Evolutionary conservation across 768 basidiomycete genomes (phyloP).

Genomic region (Tulasnella calospora): DNA sequence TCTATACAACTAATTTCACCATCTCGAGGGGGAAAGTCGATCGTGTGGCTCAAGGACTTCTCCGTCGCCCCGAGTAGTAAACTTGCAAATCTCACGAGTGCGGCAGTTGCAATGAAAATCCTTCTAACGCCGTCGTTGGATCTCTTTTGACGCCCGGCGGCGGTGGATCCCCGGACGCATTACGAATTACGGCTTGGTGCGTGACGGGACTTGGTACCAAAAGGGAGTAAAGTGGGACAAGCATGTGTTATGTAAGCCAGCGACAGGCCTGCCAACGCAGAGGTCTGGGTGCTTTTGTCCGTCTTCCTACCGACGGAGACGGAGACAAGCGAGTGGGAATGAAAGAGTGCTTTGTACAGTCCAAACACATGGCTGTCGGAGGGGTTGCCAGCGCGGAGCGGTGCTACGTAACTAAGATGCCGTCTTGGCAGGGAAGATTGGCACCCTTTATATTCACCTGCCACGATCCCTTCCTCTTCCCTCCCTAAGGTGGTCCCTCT

Average conservation of each 20-base stretch:
- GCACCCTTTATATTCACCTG: neutral
- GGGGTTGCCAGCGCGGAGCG: neutral
- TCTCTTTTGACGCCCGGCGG: neutral
- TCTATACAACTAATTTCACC: neutral
- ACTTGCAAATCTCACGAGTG: neutral
- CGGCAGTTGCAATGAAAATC: neutral
- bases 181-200: neutral
- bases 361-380: neutral
- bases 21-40: neutral
- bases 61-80: neutral
- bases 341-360: neutral
- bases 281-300: neutral
- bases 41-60: neutral
- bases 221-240: neutral
- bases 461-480: neutral
- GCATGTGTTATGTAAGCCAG: neutral
- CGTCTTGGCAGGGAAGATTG: neutral
- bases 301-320: neutral
- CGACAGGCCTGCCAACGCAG: neutral
- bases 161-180: neutral
- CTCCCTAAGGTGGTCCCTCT: slow-evolving; percentile 6
- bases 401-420: neutral
- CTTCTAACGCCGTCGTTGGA: neutral
- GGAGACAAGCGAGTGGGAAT: neutral
- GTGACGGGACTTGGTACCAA: neutral